Evolutionary conservation across 108 stramenopile genomes (phyloP).

Genomic region (Cyclotella kingstonii): DNA sequence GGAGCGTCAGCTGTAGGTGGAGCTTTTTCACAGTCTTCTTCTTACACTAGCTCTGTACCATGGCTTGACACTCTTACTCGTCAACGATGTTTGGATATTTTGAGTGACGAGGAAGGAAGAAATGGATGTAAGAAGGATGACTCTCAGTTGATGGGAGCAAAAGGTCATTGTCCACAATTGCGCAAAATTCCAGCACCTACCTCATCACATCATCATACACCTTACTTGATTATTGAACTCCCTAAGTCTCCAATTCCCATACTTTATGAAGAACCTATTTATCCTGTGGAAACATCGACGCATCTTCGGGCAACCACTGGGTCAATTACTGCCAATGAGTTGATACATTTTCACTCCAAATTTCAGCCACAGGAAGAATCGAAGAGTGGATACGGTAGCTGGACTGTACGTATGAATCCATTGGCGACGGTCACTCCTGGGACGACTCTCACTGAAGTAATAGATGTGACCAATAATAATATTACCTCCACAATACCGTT

Average conservation of each 20-base stretch:
- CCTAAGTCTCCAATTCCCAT: slow-evolving; percentile 76
- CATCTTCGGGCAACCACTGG: slow-evolving; percentile 63
- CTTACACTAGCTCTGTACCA: slow-evolving; percentile 29
- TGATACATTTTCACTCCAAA: slow-evolving; percentile 56
- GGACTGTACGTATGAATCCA: slow-evolving; percentile 26
- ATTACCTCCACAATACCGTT: slow-evolving; percentile 31
- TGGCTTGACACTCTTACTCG: slow-evolving; percentile 75
- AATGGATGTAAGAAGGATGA: neutral
- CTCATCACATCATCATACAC: slow-evolving; percentile 21
- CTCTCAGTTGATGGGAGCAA: neutral
- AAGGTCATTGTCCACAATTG: neutral
- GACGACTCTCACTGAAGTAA: neutral
- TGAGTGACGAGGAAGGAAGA: slow-evolving; percentile 40
- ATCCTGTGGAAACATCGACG: slow-evolving; percentile 48
- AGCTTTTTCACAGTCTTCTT: neutral
- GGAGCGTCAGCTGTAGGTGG: neutral
- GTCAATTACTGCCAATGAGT: slow-evolving; percentile 67
- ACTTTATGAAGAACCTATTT: slow-evolving; percentile 78
- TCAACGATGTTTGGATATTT: slow-evolving; percentile 54
- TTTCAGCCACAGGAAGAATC: slow-evolving; percentile 5
- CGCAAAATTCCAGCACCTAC: slow-evolving; percentile 18
- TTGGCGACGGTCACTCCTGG: slow-evolving; percentile 16
- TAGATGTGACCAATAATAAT: neutral
- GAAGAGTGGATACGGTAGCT: slow-evolving; percentile 4
- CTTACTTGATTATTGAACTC: slow-evolving; percentile 69